Evolutionary conservation across 2,329 filamentous ascomycete genomes (phyloP), one percentile per base, ranked within the genome.

Genomic region (Aspergillus tamarii): DNA sequence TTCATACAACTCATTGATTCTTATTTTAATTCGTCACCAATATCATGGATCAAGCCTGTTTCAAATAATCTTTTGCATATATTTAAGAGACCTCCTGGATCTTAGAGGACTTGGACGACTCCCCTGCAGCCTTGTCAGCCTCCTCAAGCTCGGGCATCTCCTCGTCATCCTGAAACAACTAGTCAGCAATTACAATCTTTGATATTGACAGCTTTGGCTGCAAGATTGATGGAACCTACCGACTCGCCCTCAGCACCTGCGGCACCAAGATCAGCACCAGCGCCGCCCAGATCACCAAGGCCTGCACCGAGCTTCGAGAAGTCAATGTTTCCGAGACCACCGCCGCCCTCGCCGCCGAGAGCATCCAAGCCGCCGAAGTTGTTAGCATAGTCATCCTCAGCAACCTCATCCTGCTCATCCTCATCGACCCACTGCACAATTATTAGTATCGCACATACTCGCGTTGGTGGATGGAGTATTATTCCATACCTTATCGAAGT

Each of bases 361-460:
- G 70, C 72, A 19, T 73, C 74, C 76, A 81, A 74, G 55, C 81
- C 87, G 68, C 87, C 89, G 71, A 82, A 80, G 69, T 81, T 78
- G 73, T 78, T 80, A 61, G 78, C 77, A 64, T 81, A 80, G 80
- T 97, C 94, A 62, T 96, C 93, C 69, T 96, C 93, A 56, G 88
- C 84, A 65, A 87, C 90, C 81, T 93, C 93, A 76, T 98, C 91
- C 84, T 99, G 95, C 87, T 99, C 95, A 77, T 99, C 94, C 88
- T 97, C 93, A 72, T 97, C 94, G 74, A 97, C 92, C 94, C 94
- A 97, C 88, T 89, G 65, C 46, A 52, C 60, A 30, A n/a, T 39
- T 32, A 63, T 73, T 60, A 72, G 70, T 39, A 60, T 46, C 41
- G 28, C 16, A 23, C 11, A 48, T 16, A n/a, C 11, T 21, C 30